These are phyloP conservation scores for Globisporangium okanoganense DNA, from an alignment of 352 stramenopile genomes.

Conservation along the genomic window DNA sequence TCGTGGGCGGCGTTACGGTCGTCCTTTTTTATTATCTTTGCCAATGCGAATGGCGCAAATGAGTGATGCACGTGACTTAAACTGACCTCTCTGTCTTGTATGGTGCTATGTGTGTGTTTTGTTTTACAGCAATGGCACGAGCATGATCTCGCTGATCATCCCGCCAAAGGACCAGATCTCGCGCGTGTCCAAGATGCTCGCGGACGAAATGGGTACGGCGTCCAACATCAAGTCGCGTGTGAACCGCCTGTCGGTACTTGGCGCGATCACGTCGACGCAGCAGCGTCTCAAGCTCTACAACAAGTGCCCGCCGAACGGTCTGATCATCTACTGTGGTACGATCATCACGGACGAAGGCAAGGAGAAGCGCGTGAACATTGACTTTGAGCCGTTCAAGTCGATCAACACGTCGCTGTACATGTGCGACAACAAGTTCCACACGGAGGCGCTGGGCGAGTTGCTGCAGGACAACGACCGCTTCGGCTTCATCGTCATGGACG, in stretches of 20 bases:
- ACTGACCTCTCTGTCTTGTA: not conserved
- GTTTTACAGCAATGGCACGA: conserved; percentile 94
- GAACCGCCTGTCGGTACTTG: conserved; percentile 97
- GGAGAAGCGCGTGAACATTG: conserved; percentile 99
- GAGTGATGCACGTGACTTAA: not conserved
- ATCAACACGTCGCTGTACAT: conserved; percentile 99
- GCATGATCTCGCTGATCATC: conserved; percentile 99
- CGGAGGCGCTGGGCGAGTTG: conserved; percentile 97
- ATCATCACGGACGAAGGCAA: conserved; percentile 99
- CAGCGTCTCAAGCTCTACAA: conserved; percentile 99
- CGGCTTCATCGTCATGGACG: conserved; percentile 99
- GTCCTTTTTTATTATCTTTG: conserved; percentile 10
- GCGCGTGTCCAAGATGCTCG: conserved; percentile 97
- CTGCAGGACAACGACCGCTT: conserved; percentile 99
- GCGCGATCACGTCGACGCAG: conserved; percentile 98
- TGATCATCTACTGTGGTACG: conserved; percentile 99
- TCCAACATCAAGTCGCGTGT: conserved; percentile 99
- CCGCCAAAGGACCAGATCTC: conserved; percentile 98
- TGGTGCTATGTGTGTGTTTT: conserved; percentile 1
- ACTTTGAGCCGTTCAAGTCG: conserved; percentile 99
- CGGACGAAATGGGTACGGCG: conserved; percentile 98
- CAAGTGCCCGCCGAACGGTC: conserved; percentile 94
- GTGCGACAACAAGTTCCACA: conserved; percentile 99
- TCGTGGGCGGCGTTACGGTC: not conserved
- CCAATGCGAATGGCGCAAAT: not conserved